phyloP scores from a whole-genome alignment of 139 green algal genomes.

The Zygnema cylindricum region DNA sequence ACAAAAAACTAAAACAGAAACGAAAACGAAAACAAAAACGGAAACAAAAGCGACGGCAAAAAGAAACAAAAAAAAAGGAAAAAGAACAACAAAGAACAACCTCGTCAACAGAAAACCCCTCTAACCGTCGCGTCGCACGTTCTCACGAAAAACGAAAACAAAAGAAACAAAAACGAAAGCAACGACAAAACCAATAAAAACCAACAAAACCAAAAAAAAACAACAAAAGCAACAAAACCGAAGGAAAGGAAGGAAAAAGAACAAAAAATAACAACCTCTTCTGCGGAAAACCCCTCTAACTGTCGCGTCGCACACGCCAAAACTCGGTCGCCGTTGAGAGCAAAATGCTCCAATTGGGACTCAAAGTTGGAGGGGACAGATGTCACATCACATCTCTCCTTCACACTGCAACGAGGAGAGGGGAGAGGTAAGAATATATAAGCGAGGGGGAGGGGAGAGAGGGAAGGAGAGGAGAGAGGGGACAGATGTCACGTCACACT shows the following conservation, averaged over 20 bases:
- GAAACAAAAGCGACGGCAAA: too few relatives aligned
- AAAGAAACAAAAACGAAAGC: not conserved
- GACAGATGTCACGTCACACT: not conserved
- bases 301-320: conserved; percentile 13
- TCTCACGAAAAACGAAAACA: not conserved
- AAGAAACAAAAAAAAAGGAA: not conserved
- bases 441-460: not conserved
- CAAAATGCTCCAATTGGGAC: conserved; percentile 19
- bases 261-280: not conserved
- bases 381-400: not conserved
- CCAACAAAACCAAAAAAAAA: not conserved
- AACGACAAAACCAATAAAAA: too few relatives aligned
- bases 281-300: not conserved
- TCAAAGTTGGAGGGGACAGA: conserved; percentile 32
- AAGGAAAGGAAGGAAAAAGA: not conserved
- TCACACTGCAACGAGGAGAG: conserved; percentile 34
- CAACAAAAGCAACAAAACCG: not conserved
- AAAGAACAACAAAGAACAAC: not conserved
- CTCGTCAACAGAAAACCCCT: too few relatives aligned
- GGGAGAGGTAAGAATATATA: conserved; percentile 1
- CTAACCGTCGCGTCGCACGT: too few relatives aligned
- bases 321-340: conserved; percentile 39
- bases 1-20: not conserved
- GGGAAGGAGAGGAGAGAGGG: not conserved
- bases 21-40: not conserved